A percentile compares a stretch with the other conserved stretches of the same genome.
Conservation (phyloP, 148 eudicot species). For the Gaultheria prostrata region DNA sequence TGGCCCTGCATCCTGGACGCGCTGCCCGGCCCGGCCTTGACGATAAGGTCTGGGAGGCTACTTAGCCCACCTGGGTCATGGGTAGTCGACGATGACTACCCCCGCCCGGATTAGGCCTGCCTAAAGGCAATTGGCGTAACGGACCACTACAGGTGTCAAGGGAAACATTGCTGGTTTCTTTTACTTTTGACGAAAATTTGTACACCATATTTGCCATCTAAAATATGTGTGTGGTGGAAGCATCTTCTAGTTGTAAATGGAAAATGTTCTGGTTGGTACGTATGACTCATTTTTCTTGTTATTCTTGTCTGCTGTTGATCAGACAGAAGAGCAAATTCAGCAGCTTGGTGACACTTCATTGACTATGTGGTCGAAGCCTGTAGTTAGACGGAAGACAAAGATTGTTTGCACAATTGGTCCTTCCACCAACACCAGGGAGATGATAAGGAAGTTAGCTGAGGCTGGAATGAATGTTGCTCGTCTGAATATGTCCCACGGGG, state of each 20-base stretch:
- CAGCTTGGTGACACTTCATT: slow-evolving; percentile 47
- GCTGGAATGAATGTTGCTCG: slow-evolving; percentile 99
- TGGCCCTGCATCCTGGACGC: no score
- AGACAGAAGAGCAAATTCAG: slow-evolving; percentile 52
- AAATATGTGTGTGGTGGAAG: neutral
- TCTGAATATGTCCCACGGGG: slow-evolving; percentile 96
- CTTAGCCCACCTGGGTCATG: no score
- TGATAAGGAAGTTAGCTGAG: slow-evolving; percentile 98
- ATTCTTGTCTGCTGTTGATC: slow-evolving; percentile 17
- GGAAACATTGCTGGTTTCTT: neutral
- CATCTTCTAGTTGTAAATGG: neutral
- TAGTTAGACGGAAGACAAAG: slow-evolving; percentile 75
- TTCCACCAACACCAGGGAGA: slow-evolving; percentile 82
- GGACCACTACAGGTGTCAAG: neutral
- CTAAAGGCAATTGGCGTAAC: no score
- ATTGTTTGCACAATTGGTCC: slow-evolving; percentile 98
- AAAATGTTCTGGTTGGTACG: neutral
- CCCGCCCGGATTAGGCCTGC: no score
- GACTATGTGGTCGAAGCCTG: slow-evolving; percentile 69
- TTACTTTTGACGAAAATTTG: neutral
- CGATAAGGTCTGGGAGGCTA: no score
- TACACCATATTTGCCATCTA: neutral
- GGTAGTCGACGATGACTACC: no score
- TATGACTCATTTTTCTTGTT: neutral
- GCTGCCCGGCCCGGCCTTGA: no score